A percentile compares a stretch with the other conserved stretches of the same genome.
Evolutionary conservation across 2,329 filamentous ascomycete genomes (phyloP).

Genomic region (Fusarium sarcochroum): DNA sequence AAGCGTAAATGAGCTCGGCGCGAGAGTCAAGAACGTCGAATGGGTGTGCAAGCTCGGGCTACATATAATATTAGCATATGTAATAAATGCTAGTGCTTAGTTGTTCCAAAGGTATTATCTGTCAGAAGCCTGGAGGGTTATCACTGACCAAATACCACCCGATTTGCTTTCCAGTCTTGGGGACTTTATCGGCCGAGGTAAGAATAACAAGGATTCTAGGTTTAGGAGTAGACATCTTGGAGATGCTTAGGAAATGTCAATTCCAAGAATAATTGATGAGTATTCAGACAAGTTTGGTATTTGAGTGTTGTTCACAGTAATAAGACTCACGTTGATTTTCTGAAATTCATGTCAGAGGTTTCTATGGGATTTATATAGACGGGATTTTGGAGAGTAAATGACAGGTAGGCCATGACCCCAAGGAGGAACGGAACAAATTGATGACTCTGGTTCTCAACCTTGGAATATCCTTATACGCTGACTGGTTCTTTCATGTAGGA

Average conservation of each 20-base stretch:
- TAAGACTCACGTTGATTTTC: not conserved
- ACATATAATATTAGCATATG: fast-evolving
- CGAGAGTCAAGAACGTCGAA: not conserved
- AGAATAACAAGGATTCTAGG: not conserved
- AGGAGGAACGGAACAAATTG: not conserved
- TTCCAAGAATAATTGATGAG: fast-evolving
- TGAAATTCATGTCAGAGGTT: fast-evolving
- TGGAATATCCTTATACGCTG: too few relatives aligned
- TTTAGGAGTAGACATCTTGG: not conserved
- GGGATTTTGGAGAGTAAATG: too few relatives aligned
- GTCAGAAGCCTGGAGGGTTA: too few relatives aligned
- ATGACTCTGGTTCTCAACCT: not conserved
- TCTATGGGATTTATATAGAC: not conserved
- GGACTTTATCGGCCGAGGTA: conserved; percentile 1
- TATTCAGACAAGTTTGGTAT: fast-evolving
- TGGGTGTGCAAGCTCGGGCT: conserved; percentile 12
- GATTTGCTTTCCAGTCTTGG: not conserved
- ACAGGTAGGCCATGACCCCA: not conserved
- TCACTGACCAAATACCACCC: conserved; percentile 6
- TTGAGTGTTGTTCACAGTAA: not conserved
- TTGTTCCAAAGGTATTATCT: too few relatives aligned
- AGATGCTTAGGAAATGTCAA: too few relatives aligned
- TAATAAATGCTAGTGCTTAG: fast-evolving
- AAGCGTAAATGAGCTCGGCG: not conserved
- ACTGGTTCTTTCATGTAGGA: too few relatives aligned